Evolutionary conservation across 2,329 filamentous ascomycete species (phyloP), one percentile per base, ranked within the genome.

Genomic region (Myriosclerotinia scirpicola): DNA sequence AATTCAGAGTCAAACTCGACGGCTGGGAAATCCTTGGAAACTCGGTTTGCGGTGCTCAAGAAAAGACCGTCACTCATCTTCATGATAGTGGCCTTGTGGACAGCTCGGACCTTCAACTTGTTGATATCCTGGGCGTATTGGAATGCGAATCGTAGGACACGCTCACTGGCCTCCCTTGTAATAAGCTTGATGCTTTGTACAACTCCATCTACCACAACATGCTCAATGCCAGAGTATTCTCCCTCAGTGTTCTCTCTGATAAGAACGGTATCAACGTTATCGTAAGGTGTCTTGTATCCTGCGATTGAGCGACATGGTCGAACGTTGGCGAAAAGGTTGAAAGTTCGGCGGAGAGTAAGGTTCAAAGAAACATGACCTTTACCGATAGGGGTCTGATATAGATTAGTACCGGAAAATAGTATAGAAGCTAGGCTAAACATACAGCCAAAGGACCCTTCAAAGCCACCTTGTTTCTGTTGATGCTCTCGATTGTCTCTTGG

Each of bases 1-100:
- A 99, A 87, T 86, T 99, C 95, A 75, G 92, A 92, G 78, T 98
- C 94, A 79, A 99, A 98, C 83, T 97, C 91, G 77, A 99, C 92
- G 75, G 89, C 85, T 71, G 95, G 95, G 87, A 91, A 99, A 78
- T 98, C 93, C 87, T 96, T 96, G 80, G 92, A 85, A 73, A 99
- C 87, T 69, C 95, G 87, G 74, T 88, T 84, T 74, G 90, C 95
- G 70, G 90, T 92, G 80, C 86, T 91, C 74, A 99, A 87, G 89
- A 99, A 99, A 70, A 99, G 91, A 83, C 95, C 95, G 80, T 99
- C 95, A 78, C 90, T 94, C 92, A 97, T 96, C 89, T 99, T 99
- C 95, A 99, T 99, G 84, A 99, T 99, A 78, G 95, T 98, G 80
- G 95, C 95, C 88, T 99, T 99, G 90, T 99, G 95, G 71, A 98